Percentiles rank a stretch among this genome's conserved stretches.
Evolutionary conservation across 2,329 filamentous ascomycete genomes (phyloP).

Genomic region (Ilyonectria destructans): DNA sequence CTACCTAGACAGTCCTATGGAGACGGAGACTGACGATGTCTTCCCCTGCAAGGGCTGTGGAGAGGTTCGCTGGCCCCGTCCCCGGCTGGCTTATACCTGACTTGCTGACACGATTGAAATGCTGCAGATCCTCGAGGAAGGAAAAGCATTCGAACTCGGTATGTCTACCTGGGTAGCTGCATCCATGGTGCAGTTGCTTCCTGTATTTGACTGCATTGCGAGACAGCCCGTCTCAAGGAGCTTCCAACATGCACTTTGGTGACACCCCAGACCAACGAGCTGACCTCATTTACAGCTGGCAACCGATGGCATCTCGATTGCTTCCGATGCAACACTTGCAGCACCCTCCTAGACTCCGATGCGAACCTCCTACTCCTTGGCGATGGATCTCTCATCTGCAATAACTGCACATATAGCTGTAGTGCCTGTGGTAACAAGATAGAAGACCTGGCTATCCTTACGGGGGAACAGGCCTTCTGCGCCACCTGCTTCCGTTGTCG

Average conservation of each 20-base stretch:
- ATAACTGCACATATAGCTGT: constrained; percentile 99
- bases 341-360: constrained; percentile 96
- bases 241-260: constrained; percentile 20
- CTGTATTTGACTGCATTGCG: constrained; percentile 18
- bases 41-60: constrained; percentile 95
- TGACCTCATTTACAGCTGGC: constrained; percentile 74
- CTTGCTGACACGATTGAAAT: constrained; percentile 38
- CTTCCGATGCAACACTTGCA: constrained; percentile 97
- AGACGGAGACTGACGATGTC: constrained; percentile 85
- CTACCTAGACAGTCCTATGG: constrained; percentile 77
- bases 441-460: constrained; percentile 96
- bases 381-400: constrained; percentile 98
- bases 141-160: constrained; percentile 98
- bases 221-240: constrained; percentile 35
- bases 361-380: constrained; percentile 97
- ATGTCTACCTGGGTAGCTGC: constrained; percentile 53
- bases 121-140: constrained; percentile 92
- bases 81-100: not conserved
- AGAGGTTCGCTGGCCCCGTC: constrained; percentile 73
- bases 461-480: constrained; percentile 97
- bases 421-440: constrained; percentile 98
- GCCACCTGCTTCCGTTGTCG: constrained; percentile 97
- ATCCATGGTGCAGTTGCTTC: constrained; percentile 3
- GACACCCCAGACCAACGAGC: constrained; percentile 41
- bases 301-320: constrained; percentile 99